These are phyloP conservation scores for Apiospora aurea DNA, from an alignment of 2,329 filamentous ascomycete genomes.

Conservation along the genomic window DNA sequence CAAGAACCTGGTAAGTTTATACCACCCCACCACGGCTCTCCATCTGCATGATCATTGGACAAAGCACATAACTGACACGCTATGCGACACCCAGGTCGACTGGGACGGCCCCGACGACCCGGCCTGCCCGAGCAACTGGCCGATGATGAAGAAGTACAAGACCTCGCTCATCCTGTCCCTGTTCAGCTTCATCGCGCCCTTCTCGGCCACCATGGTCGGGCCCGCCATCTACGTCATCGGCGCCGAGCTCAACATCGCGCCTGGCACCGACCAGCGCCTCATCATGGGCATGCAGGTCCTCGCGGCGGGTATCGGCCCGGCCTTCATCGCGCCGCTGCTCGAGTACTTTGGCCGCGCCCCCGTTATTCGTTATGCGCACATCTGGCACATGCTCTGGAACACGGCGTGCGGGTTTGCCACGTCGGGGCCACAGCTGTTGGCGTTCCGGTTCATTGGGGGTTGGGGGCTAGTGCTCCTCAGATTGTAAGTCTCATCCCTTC, in stretches of 20 bases:
- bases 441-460: slow-evolving; percentile 58
- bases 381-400: slow-evolving; percentile 58
- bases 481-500: slow-evolving; percentile 41
- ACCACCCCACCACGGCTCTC: neutral
- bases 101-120: slow-evolving; percentile 55
- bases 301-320: slow-evolving; percentile 54
- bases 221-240: slow-evolving; percentile 54
- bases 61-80: neutral
- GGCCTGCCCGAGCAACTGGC: slow-evolving; percentile 56
- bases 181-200: slow-evolving; percentile 62
- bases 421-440: slow-evolving; percentile 52
- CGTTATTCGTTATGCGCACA: slow-evolving; percentile 55
- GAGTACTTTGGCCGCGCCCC: slow-evolving; percentile 49
- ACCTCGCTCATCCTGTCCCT: slow-evolving; percentile 46
- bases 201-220: slow-evolving; percentile 59
- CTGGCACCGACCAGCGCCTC: slow-evolving; percentile 48
- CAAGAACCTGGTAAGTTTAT: slow-evolving; percentile 8
- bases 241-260: slow-evolving; percentile 51
- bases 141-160: slow-evolving; percentile 42
- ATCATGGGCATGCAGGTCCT: slow-evolving; percentile 55
- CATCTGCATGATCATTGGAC: too few species aligned
- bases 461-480: slow-evolving; percentile 54
- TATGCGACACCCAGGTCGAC: slow-evolving; percentile 39
- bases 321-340: slow-evolving; percentile 48
- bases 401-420: slow-evolving; percentile 57